Conservation (phyloP, 257 asterid genomes). For the Buddleja alternifolia region DNA sequence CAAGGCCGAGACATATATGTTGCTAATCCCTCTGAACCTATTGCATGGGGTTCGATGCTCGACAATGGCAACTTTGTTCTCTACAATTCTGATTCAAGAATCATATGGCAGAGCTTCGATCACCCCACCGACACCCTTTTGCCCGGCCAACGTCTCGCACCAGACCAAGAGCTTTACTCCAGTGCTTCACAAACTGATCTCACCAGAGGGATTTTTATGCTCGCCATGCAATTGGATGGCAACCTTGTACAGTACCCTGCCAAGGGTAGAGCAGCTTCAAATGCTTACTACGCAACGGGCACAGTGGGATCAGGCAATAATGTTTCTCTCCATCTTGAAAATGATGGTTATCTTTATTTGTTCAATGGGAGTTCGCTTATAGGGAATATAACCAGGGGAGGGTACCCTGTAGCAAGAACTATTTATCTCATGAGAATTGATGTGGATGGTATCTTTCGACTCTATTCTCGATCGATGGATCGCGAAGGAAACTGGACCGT, state of each 20-base stretch:
- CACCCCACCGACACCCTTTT: slow-evolving; percentile 53
- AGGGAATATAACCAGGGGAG: slow-evolving; percentile 35
- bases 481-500: slow-evolving; percentile 26
- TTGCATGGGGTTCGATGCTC: slow-evolving; percentile 46
- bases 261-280: background rate
- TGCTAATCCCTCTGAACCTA: background rate
- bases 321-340: slow-evolving; percentile 40
- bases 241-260: slow-evolving; percentile 55
- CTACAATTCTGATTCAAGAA: slow-evolving; percentile 19
- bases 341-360: slow-evolving; percentile 50
- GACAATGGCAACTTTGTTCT: slow-evolving; percentile 63
- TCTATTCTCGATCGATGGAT: slow-evolving; percentile 40
- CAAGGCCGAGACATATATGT: slow-evolving; percentile 10
- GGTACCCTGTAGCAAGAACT: slow-evolving; percentile 2
- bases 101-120: slow-evolving; percentile 65
- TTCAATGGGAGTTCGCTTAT: slow-evolving; percentile 24
- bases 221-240: slow-evolving; percentile 52
- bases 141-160: slow-evolving; percentile 39
- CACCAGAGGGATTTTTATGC: slow-evolving; percentile 38
- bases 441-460: slow-evolving; percentile 46
- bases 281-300: slow-evolving; percentile 36
- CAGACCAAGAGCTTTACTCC: slow-evolving; percentile 33
- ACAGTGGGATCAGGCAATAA: background rate
- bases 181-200: slow-evolving; percentile 42
- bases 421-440: slow-evolving; percentile 45